Evolutionary conservation across 2,329 filamentous ascomycete genomes (phyloP), one percentile per base, ranked within the genome.

Genomic region (Fusarium sp.): DNA sequence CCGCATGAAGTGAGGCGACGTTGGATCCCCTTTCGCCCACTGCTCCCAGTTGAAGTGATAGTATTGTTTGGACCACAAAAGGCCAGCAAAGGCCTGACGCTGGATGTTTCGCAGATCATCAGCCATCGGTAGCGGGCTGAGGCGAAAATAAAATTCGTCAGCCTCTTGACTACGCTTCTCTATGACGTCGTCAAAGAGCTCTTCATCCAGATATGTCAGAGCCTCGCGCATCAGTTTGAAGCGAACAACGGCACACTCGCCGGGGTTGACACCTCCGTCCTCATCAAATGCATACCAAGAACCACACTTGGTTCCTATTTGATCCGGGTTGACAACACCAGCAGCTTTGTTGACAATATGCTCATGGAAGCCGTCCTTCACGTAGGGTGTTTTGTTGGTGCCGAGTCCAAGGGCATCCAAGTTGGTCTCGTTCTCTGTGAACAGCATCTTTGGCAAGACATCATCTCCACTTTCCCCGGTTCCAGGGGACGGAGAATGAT

Each of bases 61-160:
- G 84, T 95, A 94, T 82, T 98, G 96, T 83, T 98, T 98, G 72
- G 93, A 97, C 96, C 96, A 98, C 89, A 98, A 92, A 96, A 98
- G 98, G 63, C 97, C 96, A 0, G 95, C 92, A 74, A 98, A 93
- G 4, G 96, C 97, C 82, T 98, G 95, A 76, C 96, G 91, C 84
- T 98, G 97, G 76, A 98, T 96, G 82, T 97, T 98, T 76, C 95
- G 92, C 67, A 98, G 88, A 80, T 98, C 96, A 58, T 98, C 95
- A 0, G 94, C 89, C 93, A 98, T 97, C 3, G 95, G 96, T 38
- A 98, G 87, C 4, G 96, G 96, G 83, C 95, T 98, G 82, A 98
- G 93, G 67, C 94, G 91, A 85, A 93, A 97, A 86, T 97, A 98
- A 82, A 98, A 98, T 70, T 98, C 95, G 81, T 98, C 96, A 7